These are phyloP conservation scores for Boletus vinaceobasis DNA, from an alignment of 768 basidiomycete genomes.

Conservation along the genomic window DNA sequence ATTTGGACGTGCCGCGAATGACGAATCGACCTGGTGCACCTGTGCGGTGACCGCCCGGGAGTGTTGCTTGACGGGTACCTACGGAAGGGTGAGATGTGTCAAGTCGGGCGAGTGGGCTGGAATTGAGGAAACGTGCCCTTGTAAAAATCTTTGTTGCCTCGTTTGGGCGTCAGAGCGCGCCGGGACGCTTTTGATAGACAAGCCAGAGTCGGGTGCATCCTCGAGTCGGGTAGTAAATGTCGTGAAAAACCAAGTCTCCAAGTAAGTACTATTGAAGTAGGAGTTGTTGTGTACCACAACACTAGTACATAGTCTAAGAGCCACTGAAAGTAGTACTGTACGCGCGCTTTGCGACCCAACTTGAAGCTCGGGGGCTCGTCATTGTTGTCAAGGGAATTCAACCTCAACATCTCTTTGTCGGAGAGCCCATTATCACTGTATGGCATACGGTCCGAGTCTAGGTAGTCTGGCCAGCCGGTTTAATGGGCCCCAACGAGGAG, in stretches of 20 bases:
- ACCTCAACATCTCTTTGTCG: background rate
- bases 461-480: too few relatives aligned
- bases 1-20: conserved; percentile 72
- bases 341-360: too few relatives aligned
- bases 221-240: background rate
- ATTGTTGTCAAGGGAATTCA: background rate
- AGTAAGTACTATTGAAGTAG: too few relatives aligned
- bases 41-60: conserved; percentile 82
- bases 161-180: conserved; percentile 76
- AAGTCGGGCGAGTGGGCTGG: background rate
- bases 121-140: conserved; percentile 59
- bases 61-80: conserved; percentile 82
- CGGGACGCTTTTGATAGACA: conserved; percentile 82
- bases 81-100: background rate
- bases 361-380: too few relatives aligned
- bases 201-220: conserved; percentile 68
- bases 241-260: background rate
- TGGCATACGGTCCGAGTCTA: background rate
- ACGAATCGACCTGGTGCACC: conserved; percentile 88
- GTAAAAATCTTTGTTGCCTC: conserved; percentile 94
- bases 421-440: background rate
- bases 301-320: background rate
- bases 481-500: background rate
- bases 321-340: too few relatives aligned
- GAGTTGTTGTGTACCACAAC: background rate